Evolutionary conservation across 2,329 filamentous ascomycete species (phyloP).

Genomic region (Colletotrichum kahawae): DNA sequence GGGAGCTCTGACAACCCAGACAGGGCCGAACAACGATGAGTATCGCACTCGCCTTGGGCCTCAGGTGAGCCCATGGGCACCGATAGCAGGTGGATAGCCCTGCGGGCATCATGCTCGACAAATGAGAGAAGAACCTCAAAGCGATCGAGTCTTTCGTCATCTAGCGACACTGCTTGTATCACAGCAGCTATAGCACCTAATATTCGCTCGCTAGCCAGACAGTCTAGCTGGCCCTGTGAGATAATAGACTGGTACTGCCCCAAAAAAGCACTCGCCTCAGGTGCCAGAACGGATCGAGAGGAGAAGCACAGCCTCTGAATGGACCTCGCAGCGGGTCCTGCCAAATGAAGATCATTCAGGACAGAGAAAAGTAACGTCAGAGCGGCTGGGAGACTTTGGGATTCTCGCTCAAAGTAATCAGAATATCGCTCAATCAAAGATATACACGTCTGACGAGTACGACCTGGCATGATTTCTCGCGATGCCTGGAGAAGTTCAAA

Average conservation of each 20-base stretch:
- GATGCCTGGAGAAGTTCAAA: conserved; percentile 58
- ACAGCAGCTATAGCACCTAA: conserved; percentile 77
- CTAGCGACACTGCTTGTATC: conserved; percentile 68
- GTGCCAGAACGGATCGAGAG: conserved; percentile 71
- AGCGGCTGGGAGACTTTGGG: conserved; percentile 69
- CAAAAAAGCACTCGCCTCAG: conserved; percentile 72
- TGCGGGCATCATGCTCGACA: conserved; percentile 60
- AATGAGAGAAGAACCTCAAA: conserved; percentile 64
- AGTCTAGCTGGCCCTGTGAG: conserved; percentile 65
- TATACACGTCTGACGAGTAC: conserved; percentile 71
- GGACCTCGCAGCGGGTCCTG: conserved; percentile 73
- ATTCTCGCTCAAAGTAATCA: conserved; percentile 76
- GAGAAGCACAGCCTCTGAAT: conserved; percentile 78
- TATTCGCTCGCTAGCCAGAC: conserved; percentile 73
- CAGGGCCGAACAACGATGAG: conserved; percentile 7
- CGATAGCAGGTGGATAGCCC: conserved; percentile 30
- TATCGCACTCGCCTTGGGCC: background rate
- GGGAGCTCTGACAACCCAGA: conserved; percentile 42
- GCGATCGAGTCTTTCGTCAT: conserved; percentile 35
- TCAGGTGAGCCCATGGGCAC: conserved; percentile 28
- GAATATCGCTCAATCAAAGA: conserved; percentile 75
- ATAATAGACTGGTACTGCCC: conserved; percentile 72
- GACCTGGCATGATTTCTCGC: conserved; percentile 59
- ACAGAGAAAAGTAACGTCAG: conserved; percentile 78
- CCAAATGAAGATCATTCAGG: conserved; percentile 65